Conservation (phyloP, 1,284 basidiomycete genomes). For the Heliocybe sulcata region DNA sequence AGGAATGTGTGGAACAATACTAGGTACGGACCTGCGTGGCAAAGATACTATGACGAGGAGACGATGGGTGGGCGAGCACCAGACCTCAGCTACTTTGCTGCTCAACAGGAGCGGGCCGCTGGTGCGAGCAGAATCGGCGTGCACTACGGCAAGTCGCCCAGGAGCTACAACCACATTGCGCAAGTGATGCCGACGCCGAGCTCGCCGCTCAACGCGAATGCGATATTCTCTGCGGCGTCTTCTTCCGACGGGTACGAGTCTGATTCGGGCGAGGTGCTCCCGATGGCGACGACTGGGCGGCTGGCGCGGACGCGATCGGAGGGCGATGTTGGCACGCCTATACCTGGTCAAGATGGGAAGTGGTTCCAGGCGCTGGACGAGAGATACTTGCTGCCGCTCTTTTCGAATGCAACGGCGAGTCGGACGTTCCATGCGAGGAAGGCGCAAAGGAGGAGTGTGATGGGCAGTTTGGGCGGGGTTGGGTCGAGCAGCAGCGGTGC, state of each 20-base stretch:
- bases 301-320: constrained; percentile 11
- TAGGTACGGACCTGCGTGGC: constrained; percentile 27
- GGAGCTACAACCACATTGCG: constrained; percentile 54
- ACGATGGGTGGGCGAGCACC: background rate
- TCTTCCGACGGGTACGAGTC: constrained; percentile 73
- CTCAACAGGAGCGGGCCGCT: constrained; percentile 24
- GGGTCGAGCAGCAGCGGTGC: constrained; percentile 16
- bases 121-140: constrained; percentile 37
- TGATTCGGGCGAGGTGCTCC: constrained; percentile 70
- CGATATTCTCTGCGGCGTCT: constrained; percentile 42
- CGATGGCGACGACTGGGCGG: constrained; percentile 47
- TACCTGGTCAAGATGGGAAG: constrained; percentile 40
- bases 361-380: constrained; percentile 98
- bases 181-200: constrained; percentile 23
- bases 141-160: constrained; percentile 35
- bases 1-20: constrained; percentile 19
- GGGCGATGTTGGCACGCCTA: constrained; percentile 12
- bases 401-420: constrained; percentile 90
- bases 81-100: constrained; percentile 25
- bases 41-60: constrained; percentile 43
- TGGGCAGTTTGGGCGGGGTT: constrained; percentile 17
- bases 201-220: constrained; percentile 21
- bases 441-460: constrained; percentile 40
- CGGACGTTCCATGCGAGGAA: constrained; percentile 80
- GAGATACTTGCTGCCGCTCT: constrained; percentile 88